phyloP scores from a whole-genome alignment of 1,139 yeast species.

The Yamadazyma diddensiae region DNA sequence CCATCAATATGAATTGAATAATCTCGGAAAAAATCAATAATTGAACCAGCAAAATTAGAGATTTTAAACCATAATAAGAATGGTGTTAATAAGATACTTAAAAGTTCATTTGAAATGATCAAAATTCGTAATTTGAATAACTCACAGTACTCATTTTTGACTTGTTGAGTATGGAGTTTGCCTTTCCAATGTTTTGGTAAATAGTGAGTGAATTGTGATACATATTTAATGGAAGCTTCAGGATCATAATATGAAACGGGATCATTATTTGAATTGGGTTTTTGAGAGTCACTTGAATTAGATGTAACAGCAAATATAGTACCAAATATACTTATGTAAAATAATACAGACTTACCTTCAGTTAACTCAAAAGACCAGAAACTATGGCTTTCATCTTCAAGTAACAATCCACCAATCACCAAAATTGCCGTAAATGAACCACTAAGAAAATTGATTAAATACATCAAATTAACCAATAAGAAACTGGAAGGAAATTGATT shows the following conservation, averaged over 20 bases:
- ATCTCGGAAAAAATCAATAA: conserved; percentile 88
- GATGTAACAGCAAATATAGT: conserved; percentile 71
- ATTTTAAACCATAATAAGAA: conserved; percentile 82
- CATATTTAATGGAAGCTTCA: conserved; percentile 73
- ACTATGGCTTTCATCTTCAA: conserved; percentile 78
- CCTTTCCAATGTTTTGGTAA: conserved; percentile 87
- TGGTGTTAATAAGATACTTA: conserved; percentile 82
- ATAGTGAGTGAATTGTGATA: conserved; percentile 86
- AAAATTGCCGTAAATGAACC: conserved; percentile 90
- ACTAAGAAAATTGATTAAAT: conserved; percentile 69
- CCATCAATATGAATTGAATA: conserved; percentile 91
- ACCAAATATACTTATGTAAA: conserved; percentile 86
- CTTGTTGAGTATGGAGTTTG: conserved; percentile 74
- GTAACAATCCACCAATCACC: conserved; percentile 70
- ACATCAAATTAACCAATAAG: conserved; percentile 46
- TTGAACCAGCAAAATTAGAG: conserved; percentile 66
- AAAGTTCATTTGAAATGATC: conserved; percentile 72
- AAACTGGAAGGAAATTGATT: conserved; percentile 91
- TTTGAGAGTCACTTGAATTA: conserved; percentile 13
- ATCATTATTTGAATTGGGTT: conserved; percentile 18
- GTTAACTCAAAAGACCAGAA: conserved; percentile 88
- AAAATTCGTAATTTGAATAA: conserved; percentile 72
- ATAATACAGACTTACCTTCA: conserved; percentile 73
- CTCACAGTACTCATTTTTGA: conserved; percentile 77
- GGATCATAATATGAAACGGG: conserved; percentile 74